Base-by-base conservation (phyloP, 768 basidiomycete genomes). In the Lyophyllum semitale region DNA sequence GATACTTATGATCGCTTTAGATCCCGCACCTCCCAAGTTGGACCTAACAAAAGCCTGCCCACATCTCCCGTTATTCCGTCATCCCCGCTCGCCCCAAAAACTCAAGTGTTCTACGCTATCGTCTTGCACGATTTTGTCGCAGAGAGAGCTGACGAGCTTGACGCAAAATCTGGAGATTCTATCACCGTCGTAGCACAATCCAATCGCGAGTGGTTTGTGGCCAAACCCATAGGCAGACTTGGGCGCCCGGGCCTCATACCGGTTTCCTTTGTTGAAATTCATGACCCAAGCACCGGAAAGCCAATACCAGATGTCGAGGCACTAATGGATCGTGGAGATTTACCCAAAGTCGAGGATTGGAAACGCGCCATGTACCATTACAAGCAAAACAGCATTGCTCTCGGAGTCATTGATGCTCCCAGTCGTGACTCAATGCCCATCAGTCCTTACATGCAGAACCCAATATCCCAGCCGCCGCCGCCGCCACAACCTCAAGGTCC, bases 141-240 rank as follows among this genome's bases (percentile, higher is more conserved):
- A n/a, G 97, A 99, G 71, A 84, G 97, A 42, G 83, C 92, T 4
- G 97, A 99, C 68, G 97, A 99, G 66, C 85, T 99, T 43, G 95
- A 96, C 57, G 96, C 96, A 1, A 94, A 90, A 65, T 84, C 88
- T 0, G 96, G 95, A 32, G 97, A 99, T 65, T 82, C 92, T 8
- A 92, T 99, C 67, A 91, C 95, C 17, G 93, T 99, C 57, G 97
- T 98, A 53, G 97, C 97, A 0, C 97, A 98, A 71, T 98, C 95
- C n/a, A 99, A 98, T 67, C 93, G 94, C 60, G 97, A 99, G 71
- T 99, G 97, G 97, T 98, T 98, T 71, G 97, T 99, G 45, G 97
- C 97, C 25, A 99, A 99, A 73, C 94, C 96, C 12, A 99, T 99
- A 64, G 94, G 95, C 37, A 82, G 85, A 52, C 83, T 99, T 18